These are phyloP conservation scores for Ceratobasidium sp. DNA, from an alignment of 1,284 basidiomycete species.

Conservation along the genomic window DNA sequence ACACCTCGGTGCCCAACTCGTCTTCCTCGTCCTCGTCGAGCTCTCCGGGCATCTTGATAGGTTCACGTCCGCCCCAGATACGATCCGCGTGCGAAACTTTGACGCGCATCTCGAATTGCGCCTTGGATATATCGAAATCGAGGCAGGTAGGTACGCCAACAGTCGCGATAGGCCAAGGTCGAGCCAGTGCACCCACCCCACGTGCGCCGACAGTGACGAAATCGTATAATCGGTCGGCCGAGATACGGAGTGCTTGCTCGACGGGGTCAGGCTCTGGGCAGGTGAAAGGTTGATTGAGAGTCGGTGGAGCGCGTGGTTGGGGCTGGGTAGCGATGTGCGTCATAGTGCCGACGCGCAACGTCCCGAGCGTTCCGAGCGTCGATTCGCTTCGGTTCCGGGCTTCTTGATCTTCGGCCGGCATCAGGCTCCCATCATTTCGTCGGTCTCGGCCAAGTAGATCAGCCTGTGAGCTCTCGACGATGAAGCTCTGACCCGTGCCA, in stretches of 20 bases:
- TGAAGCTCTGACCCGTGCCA: slow-evolving; percentile 44
- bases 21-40: slow-evolving; percentile 51
- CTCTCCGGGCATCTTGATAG: slow-evolving; percentile 6
- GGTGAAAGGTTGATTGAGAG: not conserved
- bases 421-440: slow-evolving; percentile 53
- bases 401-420: slow-evolving; percentile 41
- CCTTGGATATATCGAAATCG: slow-evolving; percentile 81
- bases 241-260: too few relatives aligned
- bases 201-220: slow-evolving; percentile 86
- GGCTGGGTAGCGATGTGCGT: slow-evolving; percentile 51
- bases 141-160: slow-evolving; percentile 77
- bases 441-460: slow-evolving; percentile 53
- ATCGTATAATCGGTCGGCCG: slow-evolving; percentile 62
- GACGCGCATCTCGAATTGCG: slow-evolving; percentile 76
- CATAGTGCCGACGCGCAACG: slow-evolving; percentile 55
- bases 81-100: slow-evolving; percentile 69
- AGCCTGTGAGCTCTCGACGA: slow-evolving; percentile 49
- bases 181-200: slow-evolving; percentile 82
- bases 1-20: slow-evolving; percentile 83
- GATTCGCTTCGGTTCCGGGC: slow-evolving; percentile 29
- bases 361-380: slow-evolving; percentile 31
- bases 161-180: slow-evolving; percentile 82
- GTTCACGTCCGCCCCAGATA: slow-evolving; percentile 52
- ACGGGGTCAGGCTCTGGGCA: slow-evolving; percentile 20
- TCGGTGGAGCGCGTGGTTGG: slow-evolving; percentile 2